phyloP scores from a whole-genome alignment of 176 grass and related monocot genomes.

The Echinochloa phyllopogon region DNA sequence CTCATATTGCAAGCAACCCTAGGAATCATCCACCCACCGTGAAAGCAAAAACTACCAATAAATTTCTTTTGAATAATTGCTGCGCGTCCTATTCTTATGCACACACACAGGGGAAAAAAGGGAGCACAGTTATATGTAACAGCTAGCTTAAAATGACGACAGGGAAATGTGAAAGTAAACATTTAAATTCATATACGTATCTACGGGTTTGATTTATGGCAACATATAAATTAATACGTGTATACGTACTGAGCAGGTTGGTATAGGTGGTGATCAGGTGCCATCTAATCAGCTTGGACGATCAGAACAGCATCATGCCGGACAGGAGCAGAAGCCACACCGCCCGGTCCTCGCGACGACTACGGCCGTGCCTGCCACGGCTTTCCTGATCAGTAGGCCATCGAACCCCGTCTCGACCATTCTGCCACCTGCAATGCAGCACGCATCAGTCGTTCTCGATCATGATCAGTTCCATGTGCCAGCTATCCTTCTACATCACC shows the following conservation, averaged over 20 bases:
- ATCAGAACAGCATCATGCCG: conserved; percentile 53
- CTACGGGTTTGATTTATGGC: background rate
- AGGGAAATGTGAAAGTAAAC: background rate
- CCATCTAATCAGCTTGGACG: conserved; percentile 58
- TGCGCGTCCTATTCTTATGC: conserved; percentile 23
- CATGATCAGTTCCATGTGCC: conserved; percentile 79
- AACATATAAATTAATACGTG: background rate
- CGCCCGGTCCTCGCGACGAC: conserved; percentile 43
- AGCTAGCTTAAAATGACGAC: background rate
- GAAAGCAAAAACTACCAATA: conserved; percentile 66
- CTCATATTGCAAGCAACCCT: conserved; percentile 77
- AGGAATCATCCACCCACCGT: conserved; percentile 63
- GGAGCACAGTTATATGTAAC: conserved; percentile 25
- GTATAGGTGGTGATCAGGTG: conserved; percentile 74
- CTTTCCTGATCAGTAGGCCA: conserved; percentile 70
- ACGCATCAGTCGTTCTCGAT: conserved; percentile 66
- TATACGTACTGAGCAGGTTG: conserved; percentile 53
- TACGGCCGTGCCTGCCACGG: conserved; percentile 39
- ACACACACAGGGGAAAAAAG: background rate
- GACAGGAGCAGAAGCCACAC: conserved; percentile 52
- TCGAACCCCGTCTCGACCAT: conserved; percentile 68
- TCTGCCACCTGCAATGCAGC: conserved; percentile 64
- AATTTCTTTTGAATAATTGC: conserved; percentile 42
- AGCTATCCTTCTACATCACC: conserved; percentile 72
- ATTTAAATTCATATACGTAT: background rate